phyloP scores from a whole-genome alignment of 805 yeast species.

The Brettanomyces bruxellensis region DNA sequence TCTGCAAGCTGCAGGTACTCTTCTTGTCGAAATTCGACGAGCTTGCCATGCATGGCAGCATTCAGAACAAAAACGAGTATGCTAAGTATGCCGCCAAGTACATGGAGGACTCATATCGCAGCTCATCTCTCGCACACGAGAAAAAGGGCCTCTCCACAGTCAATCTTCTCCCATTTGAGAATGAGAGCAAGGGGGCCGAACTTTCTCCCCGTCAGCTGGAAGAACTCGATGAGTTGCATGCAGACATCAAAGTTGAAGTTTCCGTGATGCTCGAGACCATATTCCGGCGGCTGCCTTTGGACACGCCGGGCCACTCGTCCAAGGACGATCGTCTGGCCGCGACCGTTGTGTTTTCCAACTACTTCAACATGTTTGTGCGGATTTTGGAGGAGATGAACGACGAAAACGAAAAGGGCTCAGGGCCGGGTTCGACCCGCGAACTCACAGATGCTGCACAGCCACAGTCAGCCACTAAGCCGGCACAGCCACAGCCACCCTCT shows the following conservation, averaged over 20 bases:
- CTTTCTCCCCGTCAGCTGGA: slow-evolving; percentile 3
- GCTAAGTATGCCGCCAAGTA: slow-evolving; percentile 25
- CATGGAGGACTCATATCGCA: slow-evolving; percentile 20
- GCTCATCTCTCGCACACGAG: neutral
- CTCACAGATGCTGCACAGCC: neutral
- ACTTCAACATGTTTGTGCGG: slow-evolving; percentile 53
- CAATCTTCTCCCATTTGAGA: slow-evolving; percentile 2
- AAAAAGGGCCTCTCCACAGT: neutral
- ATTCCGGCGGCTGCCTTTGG: slow-evolving; percentile 49
- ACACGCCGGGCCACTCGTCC: slow-evolving; percentile 39
- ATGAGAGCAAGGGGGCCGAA: neutral
- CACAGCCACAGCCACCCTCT: no score
- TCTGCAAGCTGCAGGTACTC: slow-evolving; percentile 22
- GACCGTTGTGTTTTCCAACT: slow-evolving; percentile 57
- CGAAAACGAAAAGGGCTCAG: neutral
- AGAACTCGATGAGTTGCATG: slow-evolving; percentile 19
- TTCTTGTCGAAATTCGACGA: slow-evolving; percentile 20
- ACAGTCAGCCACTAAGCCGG: neutral
- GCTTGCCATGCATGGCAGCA: slow-evolving; percentile 22
- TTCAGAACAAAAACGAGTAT: slow-evolving; percentile 22
- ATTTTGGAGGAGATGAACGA: slow-evolving; percentile 37
- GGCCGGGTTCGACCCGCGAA: neutral
- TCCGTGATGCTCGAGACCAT: slow-evolving; percentile 48
- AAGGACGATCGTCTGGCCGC: slow-evolving; percentile 18
- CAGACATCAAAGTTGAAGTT: slow-evolving; percentile 35